Evolutionary conservation across 2,329 filamentous ascomycete genomes (phyloP), one percentile per base, ranked within the genome.

Genomic region (Waltergamsia citrina): DNA sequence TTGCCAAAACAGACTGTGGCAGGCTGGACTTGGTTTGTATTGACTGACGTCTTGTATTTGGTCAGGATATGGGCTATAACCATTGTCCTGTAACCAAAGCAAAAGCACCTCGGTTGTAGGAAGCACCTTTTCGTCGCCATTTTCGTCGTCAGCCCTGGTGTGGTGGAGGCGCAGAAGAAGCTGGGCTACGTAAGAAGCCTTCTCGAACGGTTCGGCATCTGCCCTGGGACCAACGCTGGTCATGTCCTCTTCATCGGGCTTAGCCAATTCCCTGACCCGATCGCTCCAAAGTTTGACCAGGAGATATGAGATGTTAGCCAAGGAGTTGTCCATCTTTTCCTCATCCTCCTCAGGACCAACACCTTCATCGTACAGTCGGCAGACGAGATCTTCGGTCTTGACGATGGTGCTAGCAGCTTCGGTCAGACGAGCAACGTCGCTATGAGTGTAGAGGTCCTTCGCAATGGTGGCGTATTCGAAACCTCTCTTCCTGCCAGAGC

Each of bases 1-100:
- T 50, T 88, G 84, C 90, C 90, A 96, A 58, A 86, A 96, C 23
- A 82, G 65, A 18, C 69, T 64, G 48, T 92, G 84, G 28, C 77
- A 76, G 3, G 85, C 81, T 16, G 87, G 85, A 38, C 83, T 83
- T 1, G 84, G 83, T 29, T 69, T 68, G 44, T 78, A 60, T 19
- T 68, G 66, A 41, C 73, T 62, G 17, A 95, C 69, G 4, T 77
- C 66, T 24, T 75, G 65, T 17, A 83, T 63, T 47, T 88, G 81
- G 33, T 75, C 69, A 3, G 71, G 69, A 46, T 83, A 83, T 18
- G 81, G 70, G 41, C 83, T 77, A 50, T 94, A 85, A 48, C 85
- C 74, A 12, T 69, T 67, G 35, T 38, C 34, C 7, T 84, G 71
- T 42, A 94, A 67, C 90, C 90, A 96, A 46, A 84, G 73, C 41